Percentiles rank a stretch among this genome's conserved stretches.
Evolutionary conservation across 805 yeast species (phyloP).

Genomic region (Candida ipomoeae): DNA sequence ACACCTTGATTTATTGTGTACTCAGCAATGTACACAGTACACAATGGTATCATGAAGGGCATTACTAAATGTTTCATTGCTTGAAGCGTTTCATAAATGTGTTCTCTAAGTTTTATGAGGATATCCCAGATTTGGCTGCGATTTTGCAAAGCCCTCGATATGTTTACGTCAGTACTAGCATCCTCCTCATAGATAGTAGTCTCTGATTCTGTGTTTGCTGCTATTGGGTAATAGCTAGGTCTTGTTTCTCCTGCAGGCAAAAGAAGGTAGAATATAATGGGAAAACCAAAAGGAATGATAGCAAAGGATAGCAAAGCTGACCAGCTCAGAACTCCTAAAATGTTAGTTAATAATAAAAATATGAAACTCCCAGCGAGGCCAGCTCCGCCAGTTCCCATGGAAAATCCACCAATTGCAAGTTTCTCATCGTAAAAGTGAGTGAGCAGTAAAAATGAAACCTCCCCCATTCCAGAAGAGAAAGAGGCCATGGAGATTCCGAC

Average conservation of each 20-base stretch:
- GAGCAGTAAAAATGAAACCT: conserved; percentile 78
- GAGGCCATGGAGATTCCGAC: conserved; percentile 79
- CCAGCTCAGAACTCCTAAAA: conserved; percentile 53
- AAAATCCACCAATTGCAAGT: conserved; percentile 75
- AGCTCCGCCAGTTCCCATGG: conserved; percentile 95
- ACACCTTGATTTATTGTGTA: conserved; percentile 89
- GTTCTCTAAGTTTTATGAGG: background rate
- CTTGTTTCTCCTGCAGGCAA: conserved; percentile 18
- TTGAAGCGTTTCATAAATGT: conserved; percentile 1
- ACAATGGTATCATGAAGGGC: conserved; percentile 81
- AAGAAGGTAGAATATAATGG: conserved; percentile 26
- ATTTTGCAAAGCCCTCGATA: background rate
- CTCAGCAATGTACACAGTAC: conserved; percentile 80
- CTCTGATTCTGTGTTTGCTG: background rate
- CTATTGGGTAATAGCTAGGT: conserved; percentile 1
- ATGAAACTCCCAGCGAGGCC: conserved; percentile 79
- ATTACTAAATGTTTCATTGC: conserved; percentile 41
- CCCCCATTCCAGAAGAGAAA: conserved; percentile 84
- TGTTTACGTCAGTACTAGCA: background rate
- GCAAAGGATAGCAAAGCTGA: conserved; percentile 54
- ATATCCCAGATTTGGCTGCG: background rate
- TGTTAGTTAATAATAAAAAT: conserved; percentile 68
- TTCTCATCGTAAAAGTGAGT: conserved; percentile 67
- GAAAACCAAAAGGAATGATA: conserved; percentile 50
- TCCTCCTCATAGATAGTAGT: background rate